Conservation (phyloP, 345 rosid genomes). For the Arabidopsis suecica region DNA sequence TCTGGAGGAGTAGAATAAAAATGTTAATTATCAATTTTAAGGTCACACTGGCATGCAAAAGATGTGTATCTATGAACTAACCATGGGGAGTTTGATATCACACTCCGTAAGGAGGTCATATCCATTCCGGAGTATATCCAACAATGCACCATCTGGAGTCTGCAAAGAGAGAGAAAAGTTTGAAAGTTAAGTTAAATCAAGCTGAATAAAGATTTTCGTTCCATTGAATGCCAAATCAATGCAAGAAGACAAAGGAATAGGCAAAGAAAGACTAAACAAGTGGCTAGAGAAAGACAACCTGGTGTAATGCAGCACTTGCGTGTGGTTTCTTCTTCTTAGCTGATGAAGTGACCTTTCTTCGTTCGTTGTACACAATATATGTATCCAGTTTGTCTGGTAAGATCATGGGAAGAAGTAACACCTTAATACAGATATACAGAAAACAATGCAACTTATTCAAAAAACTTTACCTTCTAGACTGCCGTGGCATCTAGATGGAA, state of each 20-base stretch:
- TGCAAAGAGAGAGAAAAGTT: slow-evolving; percentile 46
- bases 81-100: slow-evolving; percentile 76
- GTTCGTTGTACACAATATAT: slow-evolving; percentile 82
- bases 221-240: slow-evolving; percentile 21
- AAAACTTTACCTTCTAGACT: slow-evolving; percentile 67
- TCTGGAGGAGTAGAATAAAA: slow-evolving; percentile 46
- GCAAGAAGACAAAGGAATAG: slow-evolving; percentile 5
- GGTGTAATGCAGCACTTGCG: slow-evolving; percentile 69
- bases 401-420: slow-evolving; percentile 15
- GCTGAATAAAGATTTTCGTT: background rate
- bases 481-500: slow-evolving; percentile 66
- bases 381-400: slow-evolving; percentile 73
- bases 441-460: slow-evolving; percentile 18
- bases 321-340: slow-evolving; percentile 86
- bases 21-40: slow-evolving; percentile 5
- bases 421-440: slow-evolving; percentile 19
- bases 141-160: slow-evolving; percentile 93
- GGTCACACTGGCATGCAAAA: slow-evolving; percentile 7
- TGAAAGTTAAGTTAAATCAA: background rate
- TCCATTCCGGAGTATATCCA: slow-evolving; percentile 88
- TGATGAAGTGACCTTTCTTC: slow-evolving; percentile 92
- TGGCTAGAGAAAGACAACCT: slow-evolving; percentile 60
- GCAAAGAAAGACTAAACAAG: slow-evolving; percentile 3
- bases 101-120: slow-evolving; percentile 80
- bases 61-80: slow-evolving; percentile 41